Base-by-base conservation (phyloP, 805 yeast genomes). In the Candida patagonica region DNA sequence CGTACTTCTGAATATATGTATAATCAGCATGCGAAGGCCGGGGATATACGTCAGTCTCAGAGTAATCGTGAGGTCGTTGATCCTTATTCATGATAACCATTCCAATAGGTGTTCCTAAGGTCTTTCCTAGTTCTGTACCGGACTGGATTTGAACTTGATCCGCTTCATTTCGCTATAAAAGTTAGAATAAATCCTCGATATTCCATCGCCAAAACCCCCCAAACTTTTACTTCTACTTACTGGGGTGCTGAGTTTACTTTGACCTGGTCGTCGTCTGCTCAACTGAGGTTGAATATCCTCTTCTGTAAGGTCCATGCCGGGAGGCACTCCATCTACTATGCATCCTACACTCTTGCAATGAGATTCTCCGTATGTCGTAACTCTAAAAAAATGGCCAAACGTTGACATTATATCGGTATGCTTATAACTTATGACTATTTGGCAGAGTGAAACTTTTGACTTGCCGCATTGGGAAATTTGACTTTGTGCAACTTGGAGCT, bases 291-390 rank as follows among this genome's bases (percentile, higher is more conserved):
- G 98, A 50, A 92, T 74, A 57, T 92, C 97, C 4, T 67, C 76
- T 62, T 85, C 96, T 13, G 81, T 72, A 40, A 92, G 73, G 6
- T 76, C 71, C 74, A 92, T 70, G 24, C 95, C 95, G 22, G 98
- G 96, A 23, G 98, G 98, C 30, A 87, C 92, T 43, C 98, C 98
- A 52, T 92, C 98, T 29, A 92, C 96, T 46, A 92, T 92, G 65
- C 97, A 92, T 24, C 98, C 98, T 30, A 92, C 98, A 7, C 95
- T 84, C 55, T 78, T 82, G 68, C 98, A 92, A 67, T 92, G 98
- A 6, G 96, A 86, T 61, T 92, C 98, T 50, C 98, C 98, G 69
- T 87, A 89, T 23, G 98, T 89, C 47, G 97, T 89, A 50, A 89
- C 97, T 42, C 42, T 38, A 57, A 73, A 73, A 36, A 70, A 47